A percentile compares a stretch with the other conserved stretches of the same genome.
Conservation (phyloP, 441 rosid species). For the Raphanus hybrid region DNA sequence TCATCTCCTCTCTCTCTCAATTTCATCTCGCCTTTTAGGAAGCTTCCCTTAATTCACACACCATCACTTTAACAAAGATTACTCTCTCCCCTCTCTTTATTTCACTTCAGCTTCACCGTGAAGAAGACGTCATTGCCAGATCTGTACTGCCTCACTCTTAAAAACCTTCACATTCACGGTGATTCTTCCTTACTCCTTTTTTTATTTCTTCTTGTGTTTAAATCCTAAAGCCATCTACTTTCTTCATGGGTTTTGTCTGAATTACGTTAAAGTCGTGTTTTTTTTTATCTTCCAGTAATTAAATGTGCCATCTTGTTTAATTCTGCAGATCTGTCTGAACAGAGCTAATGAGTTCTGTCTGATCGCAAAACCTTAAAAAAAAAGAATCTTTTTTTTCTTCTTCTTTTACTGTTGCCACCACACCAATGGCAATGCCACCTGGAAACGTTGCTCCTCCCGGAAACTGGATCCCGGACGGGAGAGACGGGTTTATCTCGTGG, state of each 20-base stretch:
- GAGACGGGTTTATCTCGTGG: slow-evolving; percentile 85
- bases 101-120: slow-evolving; percentile 33
- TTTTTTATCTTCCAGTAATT: not conserved
- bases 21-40: slow-evolving; percentile 30
- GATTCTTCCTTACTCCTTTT: not conserved
- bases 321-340: slow-evolving; percentile 38
- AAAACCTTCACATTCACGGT: slow-evolving; percentile 39
- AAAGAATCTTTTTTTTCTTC: not conserved
- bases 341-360: slow-evolving; percentile 23
- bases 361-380: not conserved
- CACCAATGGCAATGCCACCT: slow-evolving; percentile 81
- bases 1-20: slow-evolving; percentile 21
- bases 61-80: slow-evolving; percentile 19
- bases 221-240: slow-evolving; percentile 13
- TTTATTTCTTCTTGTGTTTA: not conserved
- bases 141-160: slow-evolving; percentile 24
- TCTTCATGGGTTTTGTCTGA: slow-evolving; percentile 19
- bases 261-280: slow-evolving; percentile 16
- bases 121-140: slow-evolving; percentile 33
- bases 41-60: slow-evolving; percentile 38
- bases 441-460: slow-evolving; percentile 58
- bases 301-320: slow-evolving; percentile 20
- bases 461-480: slow-evolving; percentile 74
- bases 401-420: slow-evolving; percentile 24
- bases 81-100: slow-evolving; percentile 16